These are phyloP conservation scores for Croton setiger DNA, from an alignment of 441 rosid genomes.

Conservation along the genomic window DNA sequence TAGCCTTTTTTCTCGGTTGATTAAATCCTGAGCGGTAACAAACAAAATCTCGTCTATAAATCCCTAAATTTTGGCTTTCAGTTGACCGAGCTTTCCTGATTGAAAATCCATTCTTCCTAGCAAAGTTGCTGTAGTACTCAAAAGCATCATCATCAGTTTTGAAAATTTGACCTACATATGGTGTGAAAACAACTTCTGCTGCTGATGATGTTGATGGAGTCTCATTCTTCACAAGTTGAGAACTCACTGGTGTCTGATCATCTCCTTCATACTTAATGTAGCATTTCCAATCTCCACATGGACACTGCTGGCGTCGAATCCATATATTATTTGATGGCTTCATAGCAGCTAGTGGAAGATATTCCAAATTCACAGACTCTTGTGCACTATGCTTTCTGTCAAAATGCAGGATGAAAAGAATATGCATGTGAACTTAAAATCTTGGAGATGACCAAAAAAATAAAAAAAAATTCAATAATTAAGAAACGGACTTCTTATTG, in stretches of 20 bases:
- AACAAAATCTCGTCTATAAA: conserved; percentile 86
- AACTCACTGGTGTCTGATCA: conserved; percentile 42
- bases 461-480: neutral
- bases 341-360: conserved; percentile 26
- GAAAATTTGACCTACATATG: conserved; percentile 85
- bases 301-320: conserved; percentile 85
- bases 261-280: conserved; percentile 61
- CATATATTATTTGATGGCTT: conserved; percentile 65
- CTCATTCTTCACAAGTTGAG: conserved; percentile 51
- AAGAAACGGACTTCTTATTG: neutral
- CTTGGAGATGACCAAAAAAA: neutral
- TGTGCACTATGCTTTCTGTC: conserved; percentile 20
- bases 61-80: conserved; percentile 77
- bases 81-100: conserved; percentile 88
- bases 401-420: neutral
- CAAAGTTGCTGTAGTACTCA: conserved; percentile 75
- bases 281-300: conserved; percentile 97
- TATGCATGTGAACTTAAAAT: neutral
- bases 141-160: conserved; percentile 77
- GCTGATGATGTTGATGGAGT: conserved; percentile 43
- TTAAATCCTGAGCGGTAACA: conserved; percentile 92
- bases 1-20: conserved; percentile 78
- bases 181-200: conserved; percentile 49
- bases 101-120: conserved; percentile 84
- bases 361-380: conserved; percentile 12